Conservation (phyloP, 1,139 yeast species). For the Suhomyces choctaworum region DNA sequence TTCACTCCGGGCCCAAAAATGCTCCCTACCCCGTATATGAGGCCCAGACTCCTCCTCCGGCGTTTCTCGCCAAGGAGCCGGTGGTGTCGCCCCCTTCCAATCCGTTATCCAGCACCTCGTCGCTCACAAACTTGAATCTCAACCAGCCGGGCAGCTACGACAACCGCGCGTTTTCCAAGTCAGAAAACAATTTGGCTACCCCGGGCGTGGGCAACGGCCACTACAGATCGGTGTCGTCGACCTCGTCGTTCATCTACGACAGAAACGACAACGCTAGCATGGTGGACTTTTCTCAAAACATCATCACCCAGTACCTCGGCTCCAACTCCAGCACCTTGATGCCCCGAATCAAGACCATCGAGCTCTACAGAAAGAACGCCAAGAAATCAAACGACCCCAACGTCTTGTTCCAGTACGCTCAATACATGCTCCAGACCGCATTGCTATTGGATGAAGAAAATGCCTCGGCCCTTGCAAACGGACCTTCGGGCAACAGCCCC, state of each 20-base stretch:
- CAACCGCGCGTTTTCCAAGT: constrained; percentile 23
- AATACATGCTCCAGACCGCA: constrained; percentile 86
- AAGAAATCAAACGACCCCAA: constrained; percentile 83
- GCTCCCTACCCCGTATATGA: constrained; percentile 14
- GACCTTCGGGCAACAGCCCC: constrained; percentile 7
- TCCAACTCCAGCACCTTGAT: constrained; percentile 52
- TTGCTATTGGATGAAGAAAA: constrained; percentile 48
- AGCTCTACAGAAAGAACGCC: constrained; percentile 82
- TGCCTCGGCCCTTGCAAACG: constrained; percentile 9
- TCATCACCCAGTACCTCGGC: constrained; percentile 55
- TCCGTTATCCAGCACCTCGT: constrained; percentile 40
- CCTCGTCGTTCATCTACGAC: constrained; percentile 39
- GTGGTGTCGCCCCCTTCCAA: constrained; percentile 31
- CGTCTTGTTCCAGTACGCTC: constrained; percentile 86
- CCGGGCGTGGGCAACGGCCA: constrained; percentile 26
- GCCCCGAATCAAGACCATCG: constrained; percentile 84
- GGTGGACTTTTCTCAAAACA: constrained; percentile 44
- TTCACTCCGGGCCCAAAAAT: neutral
- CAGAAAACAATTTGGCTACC: constrained; percentile 32
- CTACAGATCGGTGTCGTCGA: constrained; percentile 41
- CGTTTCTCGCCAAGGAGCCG: constrained; percentile 13
- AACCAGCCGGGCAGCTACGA: constrained; percentile 7
- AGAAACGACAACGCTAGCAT: constrained; percentile 36
- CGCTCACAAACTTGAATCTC: constrained; percentile 40
- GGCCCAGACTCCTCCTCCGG: constrained; percentile 19